Base-by-base conservation (phyloP, 345 rosid genomes). In the Firmiana major region DNA sequence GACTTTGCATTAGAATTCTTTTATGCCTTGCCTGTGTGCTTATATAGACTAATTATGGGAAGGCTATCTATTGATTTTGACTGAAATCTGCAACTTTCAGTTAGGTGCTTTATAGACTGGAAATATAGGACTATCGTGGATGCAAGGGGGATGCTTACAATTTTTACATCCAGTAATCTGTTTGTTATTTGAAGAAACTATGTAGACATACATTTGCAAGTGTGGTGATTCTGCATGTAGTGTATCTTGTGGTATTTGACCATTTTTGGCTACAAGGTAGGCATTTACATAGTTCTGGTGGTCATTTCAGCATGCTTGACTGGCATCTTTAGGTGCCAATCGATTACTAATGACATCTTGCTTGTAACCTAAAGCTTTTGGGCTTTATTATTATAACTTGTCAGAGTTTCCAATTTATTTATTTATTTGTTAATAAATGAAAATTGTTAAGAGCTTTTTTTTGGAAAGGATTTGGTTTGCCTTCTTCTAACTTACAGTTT, bases 361-460 rank as follows among this genome's bases (percentile, higher is more conserved):
- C 45, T 68, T 68, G 40, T 15, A 45, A 43, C 24, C 4, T 46
- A 45, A 46, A 26, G 73, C 73, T 48, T 26, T 69, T 48, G 19
- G 58, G 31, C 12, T 48, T 12, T 19, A 45, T 28, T 42, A 71
- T 31, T 48, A 48, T 17, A 28, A 69, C 54, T 31, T 49, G 58
- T 69, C 59, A 8, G 74, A 49, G 19, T 46, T 9, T 22, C 73
- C 73, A 48, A 3, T 48, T 69, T 42, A 69, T 69, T 69, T n/a
- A n/a, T n/a, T n/a, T n/a, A n/a, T 46, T 46, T 69, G 16, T 8
- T 16, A 22, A 69, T 17, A 69, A 8, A 7, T 48, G 73, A 60
- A 60, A 12, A 11, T 26, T 60, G 17, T 28, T 13, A 16, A 1
- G 16, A 69, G 48, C 58, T 46, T 51, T 6, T 26, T 16, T 0